Percentiles rank a stretch among this genome's conserved stretches.
Conservation (phyloP, 148 eudicot species). For the Rhododendron simsii region DNA sequence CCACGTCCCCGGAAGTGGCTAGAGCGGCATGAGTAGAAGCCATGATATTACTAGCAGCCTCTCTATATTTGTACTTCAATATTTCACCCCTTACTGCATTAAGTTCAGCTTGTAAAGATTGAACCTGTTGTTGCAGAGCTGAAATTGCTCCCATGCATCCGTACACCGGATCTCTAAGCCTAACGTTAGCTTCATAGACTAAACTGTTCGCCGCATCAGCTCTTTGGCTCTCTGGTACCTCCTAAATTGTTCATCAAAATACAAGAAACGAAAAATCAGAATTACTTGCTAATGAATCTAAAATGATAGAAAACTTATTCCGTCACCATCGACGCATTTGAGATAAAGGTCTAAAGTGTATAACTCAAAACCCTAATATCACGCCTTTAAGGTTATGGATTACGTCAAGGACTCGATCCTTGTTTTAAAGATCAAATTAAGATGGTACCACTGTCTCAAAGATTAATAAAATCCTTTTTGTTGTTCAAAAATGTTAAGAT, state of each 20-base stretch:
- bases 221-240: constrained; percentile 69
- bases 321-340: background rate
- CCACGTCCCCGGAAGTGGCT: background rate
- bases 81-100: constrained; percentile 65
- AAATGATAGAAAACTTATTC: no score
- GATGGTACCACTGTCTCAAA: background rate
- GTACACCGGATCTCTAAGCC: constrained; percentile 78
- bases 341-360: background rate
- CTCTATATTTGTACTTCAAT: constrained; percentile 60
- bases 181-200: constrained; percentile 85
- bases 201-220: constrained; percentile 87
- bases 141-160: constrained; percentile 97
- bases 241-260: constrained; percentile 30
- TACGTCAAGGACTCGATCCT: background rate
- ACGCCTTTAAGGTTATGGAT: background rate
- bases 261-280: background rate
- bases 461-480: no score
- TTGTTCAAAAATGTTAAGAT: background rate
- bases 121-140: constrained; percentile 67
- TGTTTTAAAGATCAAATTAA: background rate
- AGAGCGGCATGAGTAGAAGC: constrained; percentile 13
- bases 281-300: background rate
- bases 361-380: background rate
- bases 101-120: constrained; percentile 57
- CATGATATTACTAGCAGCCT: constrained; percentile 49